Evolutionary conservation across 2,329 filamentous ascomycete species (phyloP), one percentile per base, ranked within the genome.

Genomic region (Chalaropsis ovoidea): DNA sequence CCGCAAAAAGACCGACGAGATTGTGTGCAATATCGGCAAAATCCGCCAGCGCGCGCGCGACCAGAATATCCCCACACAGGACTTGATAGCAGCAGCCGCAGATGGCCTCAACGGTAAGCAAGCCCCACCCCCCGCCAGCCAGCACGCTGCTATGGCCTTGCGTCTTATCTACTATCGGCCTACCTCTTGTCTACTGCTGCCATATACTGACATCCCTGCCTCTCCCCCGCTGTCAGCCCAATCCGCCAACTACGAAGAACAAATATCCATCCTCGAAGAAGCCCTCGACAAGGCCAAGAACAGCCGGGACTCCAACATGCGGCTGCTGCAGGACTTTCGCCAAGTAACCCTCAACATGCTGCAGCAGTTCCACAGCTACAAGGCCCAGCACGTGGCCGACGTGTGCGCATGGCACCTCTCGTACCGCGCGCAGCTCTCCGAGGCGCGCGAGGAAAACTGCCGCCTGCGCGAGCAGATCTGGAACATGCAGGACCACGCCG

Each of bases 341-440:
- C 77, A 77, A 66, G 80, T 80, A 35, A 76, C 86, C 67, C 77
- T 79, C 56, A 75, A 78, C 58, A 82, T 86, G 75, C 79, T 86
- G 41, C 80, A 81, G 70, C 83, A 86, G 71, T 82, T 86, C 71
- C 84, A 87, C 76, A 79, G 82, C 43, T 87, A 86, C 78, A 86
- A 87, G 72, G 78, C 81, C 66, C 81, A 81, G 69, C 83, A 86
- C 71, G 79, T 86, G 58, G 76, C 77, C 61, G 85, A 87, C 71
- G 82, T 86, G 19, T 77, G 81, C 5, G 75, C 82, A 24, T 87
- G 85, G 85, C 85, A 87, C 75, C 82, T 80, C 65, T 85, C 81
- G 67, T 87, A 87, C 76, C 82, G 85, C 7, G 75, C 79, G 31
- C 85, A 87, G 75, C 80, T 87, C 45, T 83, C 83, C 69, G 83